A percentile compares a stretch with the other conserved stretches of the same genome.
phyloP scores from a whole-genome alignment of 2,329 filamentous ascomycete genomes.

The Penicillium sp. region DNA sequence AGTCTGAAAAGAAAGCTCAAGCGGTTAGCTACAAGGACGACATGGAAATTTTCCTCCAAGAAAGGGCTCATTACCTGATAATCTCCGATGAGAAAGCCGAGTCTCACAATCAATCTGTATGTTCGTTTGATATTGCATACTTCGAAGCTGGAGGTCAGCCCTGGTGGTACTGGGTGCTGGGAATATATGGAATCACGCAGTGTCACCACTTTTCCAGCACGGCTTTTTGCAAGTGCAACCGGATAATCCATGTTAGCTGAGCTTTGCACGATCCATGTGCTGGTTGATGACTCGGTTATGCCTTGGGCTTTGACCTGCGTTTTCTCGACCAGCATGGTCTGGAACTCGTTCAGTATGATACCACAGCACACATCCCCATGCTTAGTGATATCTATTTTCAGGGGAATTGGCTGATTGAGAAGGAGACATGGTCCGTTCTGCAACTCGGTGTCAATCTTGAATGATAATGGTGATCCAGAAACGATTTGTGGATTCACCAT shows the following conservation, averaged over 20 bases:
- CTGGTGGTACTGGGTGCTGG: slow-evolving; percentile 7
- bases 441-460: slow-evolving; percentile 8
- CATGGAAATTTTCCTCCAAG: background rate
- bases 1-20: background rate
- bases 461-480: background rate
- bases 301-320: slow-evolving; percentile 15
- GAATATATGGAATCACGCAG: slow-evolving; percentile 3
- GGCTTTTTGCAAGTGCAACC: background rate
- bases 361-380: background rate
- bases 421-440: slow-evolving; percentile 17
- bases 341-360: slow-evolving; percentile 17
- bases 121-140: slow-evolving; percentile 20
- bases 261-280: slow-evolving; percentile 18
- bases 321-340: slow-evolving; percentile 22
- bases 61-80: slow-evolving; percentile 6
- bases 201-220: background rate
- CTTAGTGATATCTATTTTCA: slow-evolving; percentile 13
- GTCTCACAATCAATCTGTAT: slow-evolving; percentile 13
- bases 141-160: slow-evolving; percentile 16
- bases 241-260: slow-evolving; percentile 13
- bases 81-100: slow-evolving; percentile 13
- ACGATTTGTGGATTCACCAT: background rate
- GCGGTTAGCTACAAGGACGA: background rate
- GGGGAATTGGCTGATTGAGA: slow-evolving; percentile 10
- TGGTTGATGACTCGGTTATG: slow-evolving; percentile 1